Conservation (phyloP, 2,329 filamentous ascomycete genomes). For the Stagonosporopsis chrysanthemi region DNA sequence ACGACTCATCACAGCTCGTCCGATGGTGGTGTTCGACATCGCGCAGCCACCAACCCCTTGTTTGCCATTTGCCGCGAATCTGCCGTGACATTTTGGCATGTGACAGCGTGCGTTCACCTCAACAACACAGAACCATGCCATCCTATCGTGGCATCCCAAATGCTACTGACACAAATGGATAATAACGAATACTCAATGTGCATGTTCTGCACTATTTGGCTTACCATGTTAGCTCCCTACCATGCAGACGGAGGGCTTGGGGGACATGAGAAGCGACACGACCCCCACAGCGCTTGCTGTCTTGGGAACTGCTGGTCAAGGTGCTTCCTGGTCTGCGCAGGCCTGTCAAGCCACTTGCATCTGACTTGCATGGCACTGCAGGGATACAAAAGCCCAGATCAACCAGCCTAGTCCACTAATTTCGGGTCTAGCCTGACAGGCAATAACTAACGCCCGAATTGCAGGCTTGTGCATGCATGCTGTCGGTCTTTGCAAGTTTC, state of each 20-base stretch:
- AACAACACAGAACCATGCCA: not conserved
- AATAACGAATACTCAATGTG: not conserved
- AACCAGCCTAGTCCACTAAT: conserved; percentile 19
- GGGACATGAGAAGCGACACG: conserved; percentile 11
- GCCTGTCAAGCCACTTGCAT: conserved; percentile 35
- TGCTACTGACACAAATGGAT: not conserved
- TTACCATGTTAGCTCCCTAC: not conserved
- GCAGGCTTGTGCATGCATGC: conserved; percentile 7
- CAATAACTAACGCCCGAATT: not conserved
- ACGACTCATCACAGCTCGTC: conserved; percentile 19
- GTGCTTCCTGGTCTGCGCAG: conserved; percentile 29
- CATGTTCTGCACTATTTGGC: not conserved
- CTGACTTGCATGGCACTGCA: conserved; percentile 36
- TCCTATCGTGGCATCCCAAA: not conserved
- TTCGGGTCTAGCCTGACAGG: conserved; percentile 7
- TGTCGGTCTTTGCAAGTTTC: conserved; percentile 20
- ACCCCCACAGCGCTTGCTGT: conserved; percentile 26
- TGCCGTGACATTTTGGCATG: conserved; percentile 25
- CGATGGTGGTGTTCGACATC: conserved; percentile 22
- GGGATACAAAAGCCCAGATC: conserved; percentile 34
- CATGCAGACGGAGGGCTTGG: conserved; percentile 1
- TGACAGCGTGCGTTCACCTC: conserved; percentile 4
- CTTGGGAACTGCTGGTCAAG: conserved; percentile 28
- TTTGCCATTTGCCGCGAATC: conserved; percentile 19
- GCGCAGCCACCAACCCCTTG: conserved; percentile 25